Percentiles rank a stretch among this genome's conserved stretches.
These are phyloP conservation scores for Peronospora tabacina DNA, from an alignment of 352 stramenopile genomes.

Conservation along the genomic window DNA sequence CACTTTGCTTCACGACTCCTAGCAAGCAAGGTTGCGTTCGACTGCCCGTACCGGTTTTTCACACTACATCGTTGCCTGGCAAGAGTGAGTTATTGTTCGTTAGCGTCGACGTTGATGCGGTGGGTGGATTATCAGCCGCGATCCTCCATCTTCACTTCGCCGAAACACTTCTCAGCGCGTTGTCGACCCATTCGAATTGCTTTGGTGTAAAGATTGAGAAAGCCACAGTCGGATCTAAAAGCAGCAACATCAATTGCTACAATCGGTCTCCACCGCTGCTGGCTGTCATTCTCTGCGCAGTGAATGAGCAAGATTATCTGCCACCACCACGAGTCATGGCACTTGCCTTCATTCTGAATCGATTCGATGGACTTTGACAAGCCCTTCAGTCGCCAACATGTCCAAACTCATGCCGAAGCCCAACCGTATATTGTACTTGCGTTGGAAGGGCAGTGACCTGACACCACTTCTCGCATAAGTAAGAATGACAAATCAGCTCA, in stretches of 20 bases:
- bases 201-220: constrained; percentile 7
- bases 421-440: too few relatives aligned
- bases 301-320: constrained; percentile 6
- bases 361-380: constrained; percentile 10
- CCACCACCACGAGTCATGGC: constrained; percentile 20
- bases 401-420: background rate
- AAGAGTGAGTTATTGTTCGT: constrained; percentile 17
- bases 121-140: constrained; percentile 13
- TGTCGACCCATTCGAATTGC: constrained; percentile 4
- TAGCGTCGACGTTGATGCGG: constrained; percentile 24
- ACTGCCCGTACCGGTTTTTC: constrained; percentile 27
- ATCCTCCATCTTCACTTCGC: constrained; percentile 19
- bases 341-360: constrained; percentile 30
- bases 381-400: background rate
- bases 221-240: constrained; percentile 2
- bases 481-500: constrained; percentile 20
- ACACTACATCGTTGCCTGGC: constrained; percentile 14
- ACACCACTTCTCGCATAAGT: constrained; percentile 17
- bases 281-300: constrained; percentile 3
- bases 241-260: constrained; percentile 5
- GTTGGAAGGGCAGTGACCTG: background rate
- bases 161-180: constrained; percentile 18
- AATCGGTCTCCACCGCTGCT: constrained; percentile 6
- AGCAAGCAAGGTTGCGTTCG: constrained; percentile 18
- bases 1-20: constrained; percentile 20